These are phyloP conservation scores for Porogramme epimiltina DNA, from an alignment of 1,284 basidiomycete species.

Conservation along the genomic window DNA sequence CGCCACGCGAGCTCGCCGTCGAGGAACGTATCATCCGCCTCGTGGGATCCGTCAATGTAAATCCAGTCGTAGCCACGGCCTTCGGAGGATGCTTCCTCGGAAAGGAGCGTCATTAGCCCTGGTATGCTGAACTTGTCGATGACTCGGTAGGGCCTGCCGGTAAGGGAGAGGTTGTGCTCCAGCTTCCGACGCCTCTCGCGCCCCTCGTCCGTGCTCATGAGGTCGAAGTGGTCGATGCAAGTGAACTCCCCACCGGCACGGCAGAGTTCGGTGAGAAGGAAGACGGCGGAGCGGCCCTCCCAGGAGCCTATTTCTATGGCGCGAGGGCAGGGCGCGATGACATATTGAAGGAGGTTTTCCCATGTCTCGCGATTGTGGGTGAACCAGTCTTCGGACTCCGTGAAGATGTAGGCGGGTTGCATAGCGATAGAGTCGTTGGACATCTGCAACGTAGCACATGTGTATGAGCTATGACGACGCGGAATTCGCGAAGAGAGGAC, in stretches of 20 bases:
- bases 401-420: constrained; percentile 40
- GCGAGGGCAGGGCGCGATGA: constrained; percentile 41
- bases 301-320: constrained; percentile 63
- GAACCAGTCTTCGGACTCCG: constrained; percentile 59
- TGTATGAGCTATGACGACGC: too few relatives aligned
- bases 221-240: constrained; percentile 62
- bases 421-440: too few relatives aligned
- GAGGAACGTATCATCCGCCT: constrained; percentile 59
- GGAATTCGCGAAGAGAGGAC: too few relatives aligned
- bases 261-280: constrained; percentile 51
- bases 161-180: constrained; percentile 47
- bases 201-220: constrained; percentile 51
- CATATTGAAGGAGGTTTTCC: constrained; percentile 40
- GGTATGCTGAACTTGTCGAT: constrained; percentile 56
- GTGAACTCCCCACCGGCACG: constrained; percentile 44
- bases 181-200: constrained; percentile 46
- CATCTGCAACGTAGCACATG: too few relatives aligned
- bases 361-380: constrained; percentile 45
- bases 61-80: constrained; percentile 57
- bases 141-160: constrained; percentile 46
- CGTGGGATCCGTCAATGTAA: constrained; percentile 61
- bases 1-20: constrained; percentile 63
- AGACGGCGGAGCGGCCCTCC: constrained; percentile 63
- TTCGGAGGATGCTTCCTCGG: constrained; percentile 42
- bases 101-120: constrained; percentile 47